A percentile compares a stretch with the other conserved stretches of the same genome.
These are phyloP conservation scores for Sarcodon aspratus DNA, from an alignment of 768 basidiomycete genomes.

Conservation along the genomic window DNA sequence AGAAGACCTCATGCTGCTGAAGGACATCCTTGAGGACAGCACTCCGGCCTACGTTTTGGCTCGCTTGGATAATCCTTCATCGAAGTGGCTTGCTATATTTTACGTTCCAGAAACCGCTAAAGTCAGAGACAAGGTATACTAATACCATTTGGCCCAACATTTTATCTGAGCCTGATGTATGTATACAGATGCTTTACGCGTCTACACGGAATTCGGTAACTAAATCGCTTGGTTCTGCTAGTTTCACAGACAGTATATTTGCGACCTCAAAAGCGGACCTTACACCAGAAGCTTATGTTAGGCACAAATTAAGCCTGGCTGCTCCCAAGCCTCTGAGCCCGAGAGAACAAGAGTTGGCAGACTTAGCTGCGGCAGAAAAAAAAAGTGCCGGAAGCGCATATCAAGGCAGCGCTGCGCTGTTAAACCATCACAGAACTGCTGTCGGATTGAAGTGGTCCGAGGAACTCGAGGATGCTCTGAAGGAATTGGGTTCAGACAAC, in stretches of 20 bases:
- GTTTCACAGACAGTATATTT: constrained; percentile 67
- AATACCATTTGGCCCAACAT: neutral
- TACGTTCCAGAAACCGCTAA: constrained; percentile 79
- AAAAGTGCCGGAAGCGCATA: constrained; percentile 36
- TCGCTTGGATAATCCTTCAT: constrained; percentile 43
- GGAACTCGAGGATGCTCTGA: constrained; percentile 55
- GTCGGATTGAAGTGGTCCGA: constrained; percentile 52
- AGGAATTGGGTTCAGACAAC: constrained; percentile 36
- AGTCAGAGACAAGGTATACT: constrained; percentile 67
- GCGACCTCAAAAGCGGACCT: constrained; percentile 64
- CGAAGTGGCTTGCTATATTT: constrained; percentile 64
- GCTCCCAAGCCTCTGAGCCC: constrained; percentile 78
- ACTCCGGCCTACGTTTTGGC: constrained; percentile 69
- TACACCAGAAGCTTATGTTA: constrained; percentile 57
- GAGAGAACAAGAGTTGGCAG: constrained; percentile 73
- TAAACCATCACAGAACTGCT: constrained; percentile 44
- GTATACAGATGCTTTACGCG: constrained; percentile 75
- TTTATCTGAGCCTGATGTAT: neutral
- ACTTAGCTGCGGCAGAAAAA: constrained; percentile 69
- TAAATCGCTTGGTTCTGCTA: constrained; percentile 61
- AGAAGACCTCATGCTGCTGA: constrained; percentile 50
- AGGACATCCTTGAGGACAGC: constrained; percentile 44
- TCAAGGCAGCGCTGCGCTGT: constrained; percentile 44
- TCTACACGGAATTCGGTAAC: constrained; percentile 61
- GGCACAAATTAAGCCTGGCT: constrained; percentile 57